These are phyloP conservation scores for Ogataea henricii DNA, from an alignment of 805 yeast species.

Conservation along the genomic window DNA sequence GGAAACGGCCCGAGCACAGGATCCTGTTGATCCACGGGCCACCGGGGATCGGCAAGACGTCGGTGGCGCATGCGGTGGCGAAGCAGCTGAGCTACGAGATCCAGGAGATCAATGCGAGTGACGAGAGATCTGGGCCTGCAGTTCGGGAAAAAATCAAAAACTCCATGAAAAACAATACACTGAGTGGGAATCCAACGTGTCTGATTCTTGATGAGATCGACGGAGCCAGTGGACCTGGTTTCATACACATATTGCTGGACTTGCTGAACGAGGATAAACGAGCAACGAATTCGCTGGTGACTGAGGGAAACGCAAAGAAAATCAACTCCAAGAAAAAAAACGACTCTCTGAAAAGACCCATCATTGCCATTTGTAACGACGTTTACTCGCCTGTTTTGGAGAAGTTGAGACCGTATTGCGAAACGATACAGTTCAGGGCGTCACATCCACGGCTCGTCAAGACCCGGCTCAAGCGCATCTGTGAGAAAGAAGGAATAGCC, in stretches of 20 bases:
- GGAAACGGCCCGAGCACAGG: conserved; percentile 59
- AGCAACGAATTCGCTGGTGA: conserved; percentile 42
- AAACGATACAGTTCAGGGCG: conserved; percentile 64
- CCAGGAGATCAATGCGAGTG: conserved; percentile 85
- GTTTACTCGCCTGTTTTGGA: conserved; percentile 75
- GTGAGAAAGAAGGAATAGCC: conserved; percentile 53
- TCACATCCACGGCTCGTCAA: conserved; percentile 51
- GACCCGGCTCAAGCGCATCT: conserved; percentile 52
- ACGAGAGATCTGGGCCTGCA: conserved; percentile 60
- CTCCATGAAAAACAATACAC: conserved; percentile 64
- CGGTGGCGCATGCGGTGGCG: conserved; percentile 83
- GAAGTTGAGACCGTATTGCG: conserved; percentile 70
- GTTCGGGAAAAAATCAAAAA: conserved; percentile 58
- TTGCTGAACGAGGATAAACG: conserved; percentile 57
- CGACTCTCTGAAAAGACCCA: conserved; percentile 68
- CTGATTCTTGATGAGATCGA: conserved; percentile 89
- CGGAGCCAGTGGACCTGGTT: conserved; percentile 68
- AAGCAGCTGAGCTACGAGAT: conserved; percentile 78
- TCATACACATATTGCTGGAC: conserved; percentile 59
- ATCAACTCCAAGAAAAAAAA: conserved; percentile 25
- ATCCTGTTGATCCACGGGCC: conserved; percentile 85
- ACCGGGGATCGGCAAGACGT: conserved; percentile 91
- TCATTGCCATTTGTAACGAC: conserved; percentile 91
- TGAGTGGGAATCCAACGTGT: conserved; percentile 76
- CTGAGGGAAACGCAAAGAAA: conserved; percentile 27